Base-by-base conservation (phyloP, 2,329 filamentous ascomycete species). In the Biscogniauxia mediterranea region DNA sequence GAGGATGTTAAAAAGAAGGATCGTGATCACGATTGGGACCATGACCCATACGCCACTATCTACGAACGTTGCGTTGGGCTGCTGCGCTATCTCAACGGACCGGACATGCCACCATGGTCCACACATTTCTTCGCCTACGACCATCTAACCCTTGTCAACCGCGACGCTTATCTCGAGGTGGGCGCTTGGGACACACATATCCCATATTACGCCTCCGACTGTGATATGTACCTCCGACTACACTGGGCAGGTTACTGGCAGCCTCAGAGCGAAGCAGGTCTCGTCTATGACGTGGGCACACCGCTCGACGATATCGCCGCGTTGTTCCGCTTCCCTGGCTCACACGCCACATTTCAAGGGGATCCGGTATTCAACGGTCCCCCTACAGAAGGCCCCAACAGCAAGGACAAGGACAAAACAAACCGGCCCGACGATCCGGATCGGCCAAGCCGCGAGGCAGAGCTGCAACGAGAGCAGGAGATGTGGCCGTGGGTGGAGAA, bases 71-170 rank as follows among this genome's bases (percentile, higher is more conserved):
- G 68, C 55, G 65, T 76, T 19, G 70, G 70, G 15, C 60, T 74
- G 20, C 65, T 73, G 58, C 67, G 71, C 42, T 74, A 75, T 57
- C 68, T 75, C 23, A 69, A 71, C 21, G 70, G 71, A 9, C 71
- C 70, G 0, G 70, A 74, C 25, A 74, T 76, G 69, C 72, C 73
- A 15, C 69, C 72, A 26, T 83, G 81, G 81, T 78, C 77, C 2
- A 75, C 79, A 54, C 78, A 78, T 54, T 83, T 81, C 71, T 84
- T 83, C 67, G 75, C 76, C 4, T 84, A 74, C 63, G 82, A 84
- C 67, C 77, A 77, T 58, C 74, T 84, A n/a, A 77, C 80, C 0
- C 73, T 80, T 2, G 78, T 84, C 26, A 82, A 83, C 61, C 77
- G 78, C 23, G 73, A 74, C 25, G 75, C 78, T 0, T 80, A 77